Conservation (phyloP, 306 rosid genomes). For the Inga leiocalycina region DNA sequence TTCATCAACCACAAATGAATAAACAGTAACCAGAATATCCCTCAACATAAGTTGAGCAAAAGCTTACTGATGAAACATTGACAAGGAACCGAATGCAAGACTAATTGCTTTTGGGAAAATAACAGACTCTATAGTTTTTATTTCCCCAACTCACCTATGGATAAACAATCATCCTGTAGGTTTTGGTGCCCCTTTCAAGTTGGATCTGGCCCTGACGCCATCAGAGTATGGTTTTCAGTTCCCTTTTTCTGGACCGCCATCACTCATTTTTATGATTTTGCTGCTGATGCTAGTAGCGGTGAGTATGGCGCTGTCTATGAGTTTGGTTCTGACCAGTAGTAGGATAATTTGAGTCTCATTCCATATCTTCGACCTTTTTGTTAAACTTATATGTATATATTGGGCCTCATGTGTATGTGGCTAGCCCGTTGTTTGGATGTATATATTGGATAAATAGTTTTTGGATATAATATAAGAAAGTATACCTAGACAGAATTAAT, state of each 20-base stretch:
- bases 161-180: constrained; percentile 49
- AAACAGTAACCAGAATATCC: neutral
- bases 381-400: too few relatives aligned
- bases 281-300: constrained; percentile 42
- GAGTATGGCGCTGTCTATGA: constrained; percentile 50
- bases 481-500: too few relatives aligned
- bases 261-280: constrained; percentile 67
- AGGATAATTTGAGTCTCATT: constrained; percentile 59
- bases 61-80: neutral
- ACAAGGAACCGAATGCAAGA: neutral
- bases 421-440: too few relatives aligned
- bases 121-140: too few relatives aligned
- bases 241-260: constrained; percentile 53
- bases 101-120: neutral
- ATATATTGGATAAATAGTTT: too few relatives aligned
- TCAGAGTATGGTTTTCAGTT: constrained; percentile 64
- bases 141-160: constrained; percentile 54
- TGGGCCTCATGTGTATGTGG: too few relatives aligned
- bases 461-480: too few relatives aligned
- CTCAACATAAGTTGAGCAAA: neutral
- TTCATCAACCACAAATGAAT: neutral
- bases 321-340: constrained; percentile 92
- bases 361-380: too few relatives aligned
- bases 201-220: constrained; percentile 50
- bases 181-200: constrained; percentile 76